These are phyloP conservation scores for Trichodelitschia bisporula DNA, from an alignment of 495 filamentous ascomycete genomes.

Conservation along the genomic window DNA sequence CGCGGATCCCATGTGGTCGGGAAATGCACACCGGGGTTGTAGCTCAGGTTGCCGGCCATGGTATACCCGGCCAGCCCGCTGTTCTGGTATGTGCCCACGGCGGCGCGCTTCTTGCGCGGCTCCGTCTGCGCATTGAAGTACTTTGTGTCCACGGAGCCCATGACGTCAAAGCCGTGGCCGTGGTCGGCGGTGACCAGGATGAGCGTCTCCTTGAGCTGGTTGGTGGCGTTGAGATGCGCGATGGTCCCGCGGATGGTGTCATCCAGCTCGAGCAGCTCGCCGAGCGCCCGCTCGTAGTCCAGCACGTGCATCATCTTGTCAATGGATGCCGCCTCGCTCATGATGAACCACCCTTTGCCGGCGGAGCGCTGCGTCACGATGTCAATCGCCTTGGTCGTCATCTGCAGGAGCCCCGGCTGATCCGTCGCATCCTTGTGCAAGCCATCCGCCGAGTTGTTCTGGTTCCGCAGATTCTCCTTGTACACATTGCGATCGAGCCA, in stretches of 20 bases:
- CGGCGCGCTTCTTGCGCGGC: constrained; percentile 35
- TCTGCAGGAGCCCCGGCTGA: constrained; percentile 51
- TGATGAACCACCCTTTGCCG: constrained; percentile 50
- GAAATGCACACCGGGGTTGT: constrained; percentile 41
- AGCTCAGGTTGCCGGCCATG: constrained; percentile 16
- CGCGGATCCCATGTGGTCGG: constrained; percentile 53
- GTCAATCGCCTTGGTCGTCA: constrained; percentile 57
- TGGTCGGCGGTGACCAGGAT: constrained; percentile 54
- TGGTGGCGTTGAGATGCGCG: constrained; percentile 28
- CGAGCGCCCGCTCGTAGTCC: constrained; percentile 52
- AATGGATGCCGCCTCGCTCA: constrained; percentile 51
- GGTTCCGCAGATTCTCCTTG: constrained; percentile 28
- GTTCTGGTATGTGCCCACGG: constrained; percentile 39
- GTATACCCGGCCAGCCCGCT: constrained; percentile 49
- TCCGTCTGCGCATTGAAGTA: constrained; percentile 30
- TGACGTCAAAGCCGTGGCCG: constrained; percentile 51
- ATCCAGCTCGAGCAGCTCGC: constrained; percentile 52
- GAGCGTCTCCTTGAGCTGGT: constrained; percentile 36
- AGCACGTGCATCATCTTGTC: constrained; percentile 61
- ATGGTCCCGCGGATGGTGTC: constrained; percentile 46
- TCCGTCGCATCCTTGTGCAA: constrained; percentile 30
- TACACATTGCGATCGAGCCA: constrained; percentile 51
- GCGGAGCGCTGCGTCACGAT: constrained; percentile 33
- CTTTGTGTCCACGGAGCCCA: constrained; percentile 27
- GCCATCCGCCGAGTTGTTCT: constrained; percentile 37